These are phyloP conservation scores for Hyphodiscus sp. DNA, from an alignment of 2,329 filamentous ascomycete species.

Conservation along the genomic window DNA sequence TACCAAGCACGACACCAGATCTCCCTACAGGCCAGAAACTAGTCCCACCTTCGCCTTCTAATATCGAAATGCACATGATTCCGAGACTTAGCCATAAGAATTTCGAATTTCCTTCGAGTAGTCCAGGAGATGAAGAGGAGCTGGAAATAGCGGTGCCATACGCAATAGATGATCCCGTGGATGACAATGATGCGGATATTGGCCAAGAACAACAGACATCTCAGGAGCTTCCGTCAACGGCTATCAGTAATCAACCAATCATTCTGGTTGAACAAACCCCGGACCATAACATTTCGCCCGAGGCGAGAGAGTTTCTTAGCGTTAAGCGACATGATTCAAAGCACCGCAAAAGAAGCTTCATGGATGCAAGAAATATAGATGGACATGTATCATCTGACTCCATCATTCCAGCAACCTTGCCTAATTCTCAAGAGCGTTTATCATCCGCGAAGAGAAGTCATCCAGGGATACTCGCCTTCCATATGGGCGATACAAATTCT, in stretches of 20 bases:
- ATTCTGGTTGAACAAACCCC: conserved; percentile 26
- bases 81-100: neutral
- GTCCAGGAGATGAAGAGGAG: conserved; percentile 19
- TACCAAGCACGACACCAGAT: neutral
- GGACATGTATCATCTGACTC: conserved; percentile 11
- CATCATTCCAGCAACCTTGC: conserved; percentile 18
- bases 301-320: neutral
- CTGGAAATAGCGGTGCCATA: conserved; percentile 20
- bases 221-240: conserved; percentile 15
- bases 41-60: conserved; percentile 1
- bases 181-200: conserved; percentile 1
- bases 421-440: conserved; percentile 1
- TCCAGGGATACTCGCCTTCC: no score
- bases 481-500: neutral
- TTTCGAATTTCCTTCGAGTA: conserved; percentile 1
- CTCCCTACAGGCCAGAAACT: neutral
- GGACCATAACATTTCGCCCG: conserved; percentile 1
- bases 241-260: conserved; percentile 1
- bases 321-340: neutral
- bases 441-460: neutral
- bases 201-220: conserved; percentile 1
- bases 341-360: neutral
- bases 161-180: conserved; percentile 20
- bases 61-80: neutral
- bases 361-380: neutral